Conservation (phyloP, 2,329 filamentous ascomycete species). For the Aspergillus felis region DNA sequence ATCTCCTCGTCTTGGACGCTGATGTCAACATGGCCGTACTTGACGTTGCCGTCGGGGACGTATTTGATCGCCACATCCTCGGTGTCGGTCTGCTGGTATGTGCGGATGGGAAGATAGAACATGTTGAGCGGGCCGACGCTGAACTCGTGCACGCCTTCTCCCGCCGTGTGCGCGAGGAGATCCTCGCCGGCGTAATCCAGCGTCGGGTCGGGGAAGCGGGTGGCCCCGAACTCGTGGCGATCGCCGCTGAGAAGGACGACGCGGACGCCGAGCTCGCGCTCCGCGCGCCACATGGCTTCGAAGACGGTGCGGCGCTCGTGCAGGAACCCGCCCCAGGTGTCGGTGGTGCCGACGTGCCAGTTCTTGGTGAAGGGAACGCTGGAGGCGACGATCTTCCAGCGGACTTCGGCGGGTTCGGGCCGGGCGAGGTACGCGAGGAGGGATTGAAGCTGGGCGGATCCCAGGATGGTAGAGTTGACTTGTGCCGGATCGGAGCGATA, state of each 20-base stretch:
- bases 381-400: conserved; percentile 90
- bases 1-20: conserved; percentile 54
- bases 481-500: conserved; percentile 60
- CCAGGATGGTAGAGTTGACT: conserved; percentile 80
- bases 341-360: conserved; percentile 81
- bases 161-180: conserved; percentile 21
- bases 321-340: conserved; percentile 94
- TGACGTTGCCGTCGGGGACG: conserved; percentile 77
- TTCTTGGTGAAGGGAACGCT: conserved; percentile 97
- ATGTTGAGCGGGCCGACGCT: conserved; percentile 87
- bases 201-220: conserved; percentile 58
- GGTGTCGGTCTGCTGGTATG: conserved; percentile 75
- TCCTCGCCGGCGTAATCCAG: conserved; percentile 15
- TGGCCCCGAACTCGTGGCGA: conserved; percentile 94
- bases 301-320: conserved; percentile 73
- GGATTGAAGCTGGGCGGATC: conserved; percentile 70
- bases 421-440: conserved; percentile 71
- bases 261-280: conserved; percentile 65
- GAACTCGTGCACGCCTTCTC: conserved; percentile 70
- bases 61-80: conserved; percentile 83
- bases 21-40: conserved; percentile 82
- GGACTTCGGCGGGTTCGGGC: conserved; percentile 70
- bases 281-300: conserved; percentile 87
- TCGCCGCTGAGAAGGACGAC: conserved; percentile 86
- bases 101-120: conserved; percentile 83